Percentiles rank a stretch among this genome's conserved stretches.
Evolutionary conservation across 208 protist species (phyloP).

Genomic region (Trypanosoma scelopori): DNA sequence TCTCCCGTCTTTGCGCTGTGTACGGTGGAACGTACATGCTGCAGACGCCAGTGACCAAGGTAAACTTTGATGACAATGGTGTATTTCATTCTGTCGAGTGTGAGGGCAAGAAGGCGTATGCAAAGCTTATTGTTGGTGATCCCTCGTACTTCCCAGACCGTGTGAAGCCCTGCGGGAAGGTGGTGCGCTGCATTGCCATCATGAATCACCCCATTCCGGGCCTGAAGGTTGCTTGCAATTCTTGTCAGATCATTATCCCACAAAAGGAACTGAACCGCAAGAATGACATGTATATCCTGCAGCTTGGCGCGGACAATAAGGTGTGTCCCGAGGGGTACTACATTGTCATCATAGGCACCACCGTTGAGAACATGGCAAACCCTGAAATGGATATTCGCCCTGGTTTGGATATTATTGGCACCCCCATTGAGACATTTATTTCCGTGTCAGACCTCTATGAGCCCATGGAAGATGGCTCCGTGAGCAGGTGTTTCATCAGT

Average conservation of each 20-base stretch:
- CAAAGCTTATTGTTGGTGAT: slow-evolving; percentile 97
- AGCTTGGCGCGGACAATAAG: slow-evolving; percentile 92
- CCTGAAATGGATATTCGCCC: slow-evolving; percentile 93
- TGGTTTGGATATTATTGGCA: slow-evolving; percentile 93
- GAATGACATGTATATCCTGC: slow-evolving; percentile 98
- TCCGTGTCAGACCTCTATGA: slow-evolving; percentile 89
- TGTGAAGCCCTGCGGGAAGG: slow-evolving; percentile 88
- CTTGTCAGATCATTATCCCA: slow-evolving; percentile 98
- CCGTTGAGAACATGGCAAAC: slow-evolving; percentile 94
- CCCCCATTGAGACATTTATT: slow-evolving; percentile 90
- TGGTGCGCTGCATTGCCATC: slow-evolving; percentile 98
- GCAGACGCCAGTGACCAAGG: slow-evolving; percentile 96
- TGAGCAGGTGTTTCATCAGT: slow-evolving; percentile 95
- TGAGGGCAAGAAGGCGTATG: slow-evolving; percentile 78
- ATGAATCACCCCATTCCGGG: slow-evolving; percentile 92
- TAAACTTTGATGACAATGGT: slow-evolving; percentile 95
- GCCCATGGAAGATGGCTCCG: slow-evolving; percentile 88
- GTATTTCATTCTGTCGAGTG: slow-evolving; percentile 93
- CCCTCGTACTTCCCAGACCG: slow-evolving; percentile 99
- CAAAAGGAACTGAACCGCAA: slow-evolving; percentile 94
- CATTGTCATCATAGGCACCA: slow-evolving; percentile 97
- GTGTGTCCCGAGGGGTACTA: slow-evolving; percentile 97
- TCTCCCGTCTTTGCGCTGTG: slow-evolving; percentile 94
- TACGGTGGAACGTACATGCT: slow-evolving; percentile 99
- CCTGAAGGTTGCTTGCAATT: slow-evolving; percentile 72